Evolutionary conservation across 2,329 filamentous ascomycete genomes (phyloP).

Genomic region (Aspergillus sp.): DNA sequence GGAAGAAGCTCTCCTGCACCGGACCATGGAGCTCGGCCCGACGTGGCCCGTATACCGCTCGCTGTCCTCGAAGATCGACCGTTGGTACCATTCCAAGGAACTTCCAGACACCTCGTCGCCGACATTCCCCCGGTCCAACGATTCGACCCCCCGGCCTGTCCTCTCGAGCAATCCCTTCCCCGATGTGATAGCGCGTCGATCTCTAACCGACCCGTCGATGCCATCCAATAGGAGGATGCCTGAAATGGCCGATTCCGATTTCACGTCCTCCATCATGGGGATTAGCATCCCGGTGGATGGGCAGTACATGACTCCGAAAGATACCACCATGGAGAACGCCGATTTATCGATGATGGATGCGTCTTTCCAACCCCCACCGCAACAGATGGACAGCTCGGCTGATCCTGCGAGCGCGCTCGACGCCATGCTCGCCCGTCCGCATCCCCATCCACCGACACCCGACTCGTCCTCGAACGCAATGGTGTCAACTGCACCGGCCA

Average conservation of each 20-base stretch:
- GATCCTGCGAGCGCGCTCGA: slow-evolving; percentile 20
- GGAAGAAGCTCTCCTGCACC: slow-evolving; percentile 32
- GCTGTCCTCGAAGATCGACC: slow-evolving; percentile 27
- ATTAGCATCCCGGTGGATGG: slow-evolving; percentile 32
- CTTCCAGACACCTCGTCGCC: slow-evolving; percentile 7
- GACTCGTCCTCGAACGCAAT: slow-evolving; percentile 32
- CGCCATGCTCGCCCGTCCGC: slow-evolving; percentile 14
- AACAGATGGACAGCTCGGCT: slow-evolving; percentile 9
- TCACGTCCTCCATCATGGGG: slow-evolving; percentile 28
- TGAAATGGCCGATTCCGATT: slow-evolving; percentile 18
- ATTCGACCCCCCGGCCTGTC: slow-evolving; percentile 1
- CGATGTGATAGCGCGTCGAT: slow-evolving; percentile 6
- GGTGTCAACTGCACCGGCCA: slow-evolving; percentile 13
- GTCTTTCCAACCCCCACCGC: slow-evolving; percentile 14
- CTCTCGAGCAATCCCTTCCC: slow-evolving; percentile 1
- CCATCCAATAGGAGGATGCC: slow-evolving; percentile 7
- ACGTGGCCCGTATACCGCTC: slow-evolving; percentile 36
- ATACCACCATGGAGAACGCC: slow-evolving; percentile 27
- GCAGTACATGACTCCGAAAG: slow-evolving; percentile 32
- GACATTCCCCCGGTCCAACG: slow-evolving; percentile 8
- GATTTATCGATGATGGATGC: slow-evolving; percentile 25
- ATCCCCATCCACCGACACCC: slow-evolving; percentile 29
- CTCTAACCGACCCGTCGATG: slow-evolving; percentile 9
- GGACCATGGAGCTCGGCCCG: slow-evolving; percentile 21
- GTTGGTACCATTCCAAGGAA: slow-evolving; percentile 23